Conservation (phyloP, 805 yeast species). For the Saccharomycopsis sp. region DNA sequence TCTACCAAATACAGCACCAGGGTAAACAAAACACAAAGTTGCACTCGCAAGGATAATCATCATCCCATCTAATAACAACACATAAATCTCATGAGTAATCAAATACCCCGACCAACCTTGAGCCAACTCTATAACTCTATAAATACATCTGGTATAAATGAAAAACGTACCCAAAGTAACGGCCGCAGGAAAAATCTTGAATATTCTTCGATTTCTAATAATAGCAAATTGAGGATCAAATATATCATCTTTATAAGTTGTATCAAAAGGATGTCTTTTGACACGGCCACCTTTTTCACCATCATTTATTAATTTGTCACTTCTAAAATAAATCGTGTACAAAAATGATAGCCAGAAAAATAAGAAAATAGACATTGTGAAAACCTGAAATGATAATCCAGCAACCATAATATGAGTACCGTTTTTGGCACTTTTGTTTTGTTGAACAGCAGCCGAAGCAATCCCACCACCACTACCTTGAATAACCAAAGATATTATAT, state of each 20-base stretch:
- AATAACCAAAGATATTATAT: slow-evolving; percentile 52
- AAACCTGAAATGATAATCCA: slow-evolving; percentile 71
- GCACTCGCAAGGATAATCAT: slow-evolving; percentile 47
- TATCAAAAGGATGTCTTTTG: neutral
- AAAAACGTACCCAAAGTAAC: slow-evolving; percentile 42
- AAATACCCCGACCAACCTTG: slow-evolving; percentile 66
- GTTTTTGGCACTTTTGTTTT: slow-evolving; percentile 2
- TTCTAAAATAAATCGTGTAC: slow-evolving; percentile 29
- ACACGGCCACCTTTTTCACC: neutral
- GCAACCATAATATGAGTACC: slow-evolving; percentile 68
- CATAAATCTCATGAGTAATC: slow-evolving; percentile 50
- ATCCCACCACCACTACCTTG: slow-evolving; percentile 77
- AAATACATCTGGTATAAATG: slow-evolving; percentile 59
- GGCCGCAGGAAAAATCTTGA: slow-evolving; percentile 38
- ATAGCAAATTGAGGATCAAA: slow-evolving; percentile 32
- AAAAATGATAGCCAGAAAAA: slow-evolving; percentile 41
- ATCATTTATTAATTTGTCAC: neutral
- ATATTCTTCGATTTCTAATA: slow-evolving; percentile 32
- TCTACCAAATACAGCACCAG: slow-evolving; percentile 47
- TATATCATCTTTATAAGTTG: neutral
- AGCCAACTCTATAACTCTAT: slow-evolving; percentile 62
- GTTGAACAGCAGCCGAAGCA: slow-evolving; percentile 24
- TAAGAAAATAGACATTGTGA: slow-evolving; percentile 56
- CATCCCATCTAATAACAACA: slow-evolving; percentile 52
- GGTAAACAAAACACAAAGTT: slow-evolving; percentile 47